Evolutionary conservation across 164 flowering plant species (phyloP).

Genomic region (Malania oleifera): DNA sequence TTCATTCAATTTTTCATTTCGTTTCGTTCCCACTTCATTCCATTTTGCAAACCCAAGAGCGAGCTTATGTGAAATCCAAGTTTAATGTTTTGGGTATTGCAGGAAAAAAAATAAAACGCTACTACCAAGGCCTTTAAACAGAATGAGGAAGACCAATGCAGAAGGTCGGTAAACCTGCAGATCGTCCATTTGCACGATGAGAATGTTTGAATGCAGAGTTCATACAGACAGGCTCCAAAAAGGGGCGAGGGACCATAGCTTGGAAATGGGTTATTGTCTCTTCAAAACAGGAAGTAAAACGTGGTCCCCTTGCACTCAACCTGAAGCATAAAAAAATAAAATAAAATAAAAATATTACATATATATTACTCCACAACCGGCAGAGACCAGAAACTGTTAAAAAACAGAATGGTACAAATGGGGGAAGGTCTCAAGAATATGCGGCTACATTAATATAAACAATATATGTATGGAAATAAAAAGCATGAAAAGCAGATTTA

Average conservation of each 20-base stretch:
- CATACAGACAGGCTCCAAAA: background rate
- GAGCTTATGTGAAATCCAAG: no score
- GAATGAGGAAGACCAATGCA: no score
- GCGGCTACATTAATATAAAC: constrained; percentile 33
- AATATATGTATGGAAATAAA: background rate
- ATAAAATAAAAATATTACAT: no score
- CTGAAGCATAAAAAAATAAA: constrained; percentile 1
- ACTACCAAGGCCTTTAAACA: no score
- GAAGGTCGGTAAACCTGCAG: no score
- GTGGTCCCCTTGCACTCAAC: constrained; percentile 18
- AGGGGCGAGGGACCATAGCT: constrained; percentile 17
- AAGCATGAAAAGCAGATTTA: constrained; percentile 2
- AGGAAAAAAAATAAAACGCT: no score
- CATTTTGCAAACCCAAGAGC: no score
- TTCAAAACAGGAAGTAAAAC: background rate
- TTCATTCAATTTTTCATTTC: no score
- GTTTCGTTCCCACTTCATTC: no score
- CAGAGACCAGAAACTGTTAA: constrained; percentile 2
- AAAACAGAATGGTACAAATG: constrained; percentile 16
- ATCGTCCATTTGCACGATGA: no score
- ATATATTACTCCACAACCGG: background rate
- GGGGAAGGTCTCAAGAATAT: constrained; percentile 47
- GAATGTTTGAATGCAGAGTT: background rate
- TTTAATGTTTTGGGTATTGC: no score
- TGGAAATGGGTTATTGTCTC: constrained; percentile 12